phyloP scores from a whole-genome alignment of 176 grass and related monocot genomes.

The Elaeis guineensis region DNA sequence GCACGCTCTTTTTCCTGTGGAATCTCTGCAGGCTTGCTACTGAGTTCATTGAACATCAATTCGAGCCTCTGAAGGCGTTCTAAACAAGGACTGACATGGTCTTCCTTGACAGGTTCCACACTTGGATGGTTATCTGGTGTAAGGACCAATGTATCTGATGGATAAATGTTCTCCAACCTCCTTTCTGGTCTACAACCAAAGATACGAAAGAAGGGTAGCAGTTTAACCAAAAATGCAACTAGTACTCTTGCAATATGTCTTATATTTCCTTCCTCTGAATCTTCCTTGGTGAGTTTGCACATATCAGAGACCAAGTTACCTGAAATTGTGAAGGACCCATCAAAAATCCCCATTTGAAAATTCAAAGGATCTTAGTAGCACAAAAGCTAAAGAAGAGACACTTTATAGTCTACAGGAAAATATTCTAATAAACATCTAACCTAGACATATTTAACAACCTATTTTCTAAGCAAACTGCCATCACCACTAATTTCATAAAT shows the following conservation, averaged over 20 bases:
- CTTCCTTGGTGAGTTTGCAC: conserved; percentile 11
- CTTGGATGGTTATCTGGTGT: conserved; percentile 15
- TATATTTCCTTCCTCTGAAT: conserved; percentile 24
- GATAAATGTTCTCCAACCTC: conserved; percentile 29
- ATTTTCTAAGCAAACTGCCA: too few relatives aligned
- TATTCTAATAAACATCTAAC: too few relatives aligned
- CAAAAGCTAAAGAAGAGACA: too few relatives aligned
- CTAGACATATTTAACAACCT: too few relatives aligned
- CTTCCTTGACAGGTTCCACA: conserved; percentile 13
- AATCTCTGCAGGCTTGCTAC: conserved; percentile 49
- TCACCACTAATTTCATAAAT: too few relatives aligned
- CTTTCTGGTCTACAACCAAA: conserved; percentile 34
- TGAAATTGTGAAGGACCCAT: conserved; percentile 27
- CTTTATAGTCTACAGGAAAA: too few relatives aligned
- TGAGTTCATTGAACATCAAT: conserved; percentile 54
- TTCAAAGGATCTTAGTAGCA: too few relatives aligned
- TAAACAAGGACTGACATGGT: conserved; percentile 37
- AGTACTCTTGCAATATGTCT: conserved; percentile 28
- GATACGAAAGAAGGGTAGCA: conserved; percentile 41
- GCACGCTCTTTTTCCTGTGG: conserved; percentile 63
- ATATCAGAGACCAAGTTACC: conserved; percentile 23
- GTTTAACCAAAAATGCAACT: conserved; percentile 49
- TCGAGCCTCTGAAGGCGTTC: conserved; percentile 68
- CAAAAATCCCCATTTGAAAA: neutral
- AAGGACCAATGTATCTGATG: conserved; percentile 1